Evolutionary conservation across 495 filamentous ascomycete species (phyloP), one percentile per base, ranked within the genome.

Genomic region (Hypoxylon intermedium): DNA sequence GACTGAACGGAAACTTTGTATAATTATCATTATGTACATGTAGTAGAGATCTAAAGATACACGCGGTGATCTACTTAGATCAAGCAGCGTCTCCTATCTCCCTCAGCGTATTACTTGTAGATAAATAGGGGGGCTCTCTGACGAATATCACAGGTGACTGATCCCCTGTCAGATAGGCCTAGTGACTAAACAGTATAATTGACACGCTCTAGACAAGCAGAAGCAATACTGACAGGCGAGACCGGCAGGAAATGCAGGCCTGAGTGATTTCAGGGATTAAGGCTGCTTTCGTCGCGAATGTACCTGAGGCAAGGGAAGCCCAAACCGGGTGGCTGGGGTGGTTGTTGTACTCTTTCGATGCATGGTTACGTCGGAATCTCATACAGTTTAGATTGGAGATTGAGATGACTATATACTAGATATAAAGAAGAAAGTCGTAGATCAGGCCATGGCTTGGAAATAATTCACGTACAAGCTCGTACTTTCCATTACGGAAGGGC

Each of bases 181-280:
- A 21, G 18, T 1, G 5, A 15, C 4, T 28, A 28, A 7, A 2
- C 19, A 13, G 5, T 28, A 24, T 11, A 11, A 36, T 3, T 15
- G 15, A 28, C n/a, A 24, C 18, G 44, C 4, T 5, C 1, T 15
- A 63, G 65, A 18, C 38, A 40, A 34, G 54, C 45, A 53, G 37
- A 65, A 30, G 20, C 50, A 15, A 43, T 65, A 16, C 48, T 77
- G 9, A 61, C 64, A 2, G 58, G 72, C 18, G 53, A 71, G 11
- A 68, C 68, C 23, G 77, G 77, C 9, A 69, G 70, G 61, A 58
- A 74, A 53, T 75, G 55, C 73, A 78, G 45, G 66, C 68, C 20
- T 41, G 67, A 28, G 67, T 76, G 5, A 77, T 76, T 74, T 69
- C 72, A 9, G 74, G 74, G 47, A 58, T 79, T 20, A 58, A 69